Percentiles rank a stretch among this genome's conserved stretches.
Evolutionary conservation across 2,329 filamentous ascomycete genomes (phyloP).

Genomic region (Endoconidiophora polonica): DNA sequence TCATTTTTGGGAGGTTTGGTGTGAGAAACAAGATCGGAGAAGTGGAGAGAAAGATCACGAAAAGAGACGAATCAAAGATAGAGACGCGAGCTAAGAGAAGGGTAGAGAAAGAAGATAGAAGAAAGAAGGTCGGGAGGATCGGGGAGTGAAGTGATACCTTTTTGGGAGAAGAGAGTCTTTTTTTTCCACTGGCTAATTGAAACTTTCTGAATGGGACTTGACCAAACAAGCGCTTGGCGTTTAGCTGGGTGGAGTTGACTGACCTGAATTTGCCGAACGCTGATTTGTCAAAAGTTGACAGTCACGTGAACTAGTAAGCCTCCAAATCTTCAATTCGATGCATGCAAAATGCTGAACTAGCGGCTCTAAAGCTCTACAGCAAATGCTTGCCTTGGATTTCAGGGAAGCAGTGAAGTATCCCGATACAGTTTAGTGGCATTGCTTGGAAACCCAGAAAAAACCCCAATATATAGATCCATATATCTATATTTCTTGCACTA

Average conservation of each 20-base stretch:
- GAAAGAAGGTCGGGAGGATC: constrained; percentile 11
- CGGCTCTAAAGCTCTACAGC: too few relatives aligned
- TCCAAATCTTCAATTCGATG: not conserved
- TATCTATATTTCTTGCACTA: too few relatives aligned
- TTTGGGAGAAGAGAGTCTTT: constrained; percentile 1
- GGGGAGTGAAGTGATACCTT: constrained; percentile 8
- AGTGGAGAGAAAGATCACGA: constrained; percentile 13
- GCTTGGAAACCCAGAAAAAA: not conserved
- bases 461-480: too few relatives aligned
- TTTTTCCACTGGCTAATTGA: constrained; percentile 6
- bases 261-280: constrained; percentile 6
- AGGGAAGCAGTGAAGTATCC: not conserved
- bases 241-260: constrained; percentile 6
- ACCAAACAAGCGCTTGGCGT: not conserved
- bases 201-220: constrained; percentile 1
- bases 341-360: not conserved
- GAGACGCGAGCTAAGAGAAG: constrained; percentile 1
- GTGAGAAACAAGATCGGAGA: constrained; percentile 17
- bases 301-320: constrained; percentile 9
- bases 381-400: constrained; percentile 6
- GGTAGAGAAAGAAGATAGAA: constrained; percentile 3
- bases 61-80: not conserved
- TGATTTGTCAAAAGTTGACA: constrained; percentile 2
- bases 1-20: constrained; percentile 36
- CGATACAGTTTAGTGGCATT: not conserved